Evolutionary conservation across 805 yeast genomes (phyloP).

Genomic region (Metschnikowia drakensbergensis): DNA sequence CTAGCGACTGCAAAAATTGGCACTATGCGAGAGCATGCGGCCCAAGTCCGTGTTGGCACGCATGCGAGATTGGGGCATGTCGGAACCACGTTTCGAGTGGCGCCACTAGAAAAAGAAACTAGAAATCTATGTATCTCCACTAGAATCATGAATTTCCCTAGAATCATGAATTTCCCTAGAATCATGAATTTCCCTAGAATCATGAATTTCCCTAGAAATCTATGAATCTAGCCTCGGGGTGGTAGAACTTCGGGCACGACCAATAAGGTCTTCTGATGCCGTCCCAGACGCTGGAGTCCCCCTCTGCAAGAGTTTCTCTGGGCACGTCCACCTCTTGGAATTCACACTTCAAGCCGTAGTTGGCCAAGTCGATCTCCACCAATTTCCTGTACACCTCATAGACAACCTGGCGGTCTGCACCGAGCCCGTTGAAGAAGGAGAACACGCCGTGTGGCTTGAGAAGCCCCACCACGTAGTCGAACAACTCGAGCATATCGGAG

Average conservation of each 20-base stretch:
- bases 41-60: too few species aligned
- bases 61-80: too few species aligned
- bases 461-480: constrained; percentile 77
- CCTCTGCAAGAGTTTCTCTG: constrained; percentile 26
- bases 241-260: constrained; percentile 66
- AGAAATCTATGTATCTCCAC: too few species aligned
- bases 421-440: constrained; percentile 86
- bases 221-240: constrained; percentile 55
- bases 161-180: too few species aligned
- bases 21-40: too few species aligned
- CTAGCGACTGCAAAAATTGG: too few species aligned
- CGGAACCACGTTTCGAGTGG: too few species aligned
- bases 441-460: constrained; percentile 79
- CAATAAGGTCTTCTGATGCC: constrained; percentile 61
- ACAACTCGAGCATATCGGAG: constrained; percentile 79
- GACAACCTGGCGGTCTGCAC: constrained; percentile 42
- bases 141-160: too few species aligned
- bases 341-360: constrained; percentile 70
- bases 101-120: too few species aligned
- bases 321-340: constrained; percentile 51
- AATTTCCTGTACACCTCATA: constrained; percentile 75
- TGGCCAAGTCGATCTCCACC: constrained; percentile 72
- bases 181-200: not conserved
- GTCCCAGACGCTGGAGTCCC: constrained; percentile 52
- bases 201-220: constrained; percentile 13